Base-by-base conservation (phyloP, 345 rosid species). In the Citropsis articulata region DNA sequence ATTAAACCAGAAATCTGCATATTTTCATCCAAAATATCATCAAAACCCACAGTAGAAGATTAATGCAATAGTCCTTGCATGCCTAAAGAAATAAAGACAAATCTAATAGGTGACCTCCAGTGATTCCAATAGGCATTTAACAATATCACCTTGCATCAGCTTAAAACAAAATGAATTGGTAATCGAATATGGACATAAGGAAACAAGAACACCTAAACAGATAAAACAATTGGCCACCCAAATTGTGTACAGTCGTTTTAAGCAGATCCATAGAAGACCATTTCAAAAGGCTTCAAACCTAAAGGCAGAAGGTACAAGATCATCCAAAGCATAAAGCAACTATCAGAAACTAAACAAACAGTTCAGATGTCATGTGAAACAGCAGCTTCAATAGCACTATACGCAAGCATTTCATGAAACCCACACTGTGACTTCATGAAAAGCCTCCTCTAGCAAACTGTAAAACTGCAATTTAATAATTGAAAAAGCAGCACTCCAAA, bases 1-100 rank as follows among this genome's bases (percentile, higher is more conserved):
- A 95, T 75, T 74, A 88, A 85, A 80, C 93, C 84, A 38, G 91
- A 81, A 78, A 87, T 88, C 97, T 94, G 88, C 91, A 89, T 72
- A 81, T 69, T 35, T 81, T 64, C 45, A 80, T 78, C 71, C 75
- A 73, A 83, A 72, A 80, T 45, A 77, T 30, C 70, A 35, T 85
- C 83, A 89, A 77, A 77, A 67, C 62, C 64, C 77, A 78, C 9
- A 53, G 24, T 64, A 73, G 75, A 56, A 72, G 53, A 62, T 36
- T 4, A 19, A 53, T 66, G 13, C 12, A 71, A 66, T 13, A 56
- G n/a, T 27, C 66, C 80, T 7, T 36, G 40, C 36, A 55, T 72
- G 62, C 63, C 59, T 33, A 14, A 76, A 31, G 21, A 19, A 38
- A 31, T 65, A 25, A 55, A 67, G 21, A 33, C 33, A n/a, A 21